Base-by-base conservation (phyloP, 2,329 filamentous ascomycete genomes). In the Monilinia fructigena region DNA sequence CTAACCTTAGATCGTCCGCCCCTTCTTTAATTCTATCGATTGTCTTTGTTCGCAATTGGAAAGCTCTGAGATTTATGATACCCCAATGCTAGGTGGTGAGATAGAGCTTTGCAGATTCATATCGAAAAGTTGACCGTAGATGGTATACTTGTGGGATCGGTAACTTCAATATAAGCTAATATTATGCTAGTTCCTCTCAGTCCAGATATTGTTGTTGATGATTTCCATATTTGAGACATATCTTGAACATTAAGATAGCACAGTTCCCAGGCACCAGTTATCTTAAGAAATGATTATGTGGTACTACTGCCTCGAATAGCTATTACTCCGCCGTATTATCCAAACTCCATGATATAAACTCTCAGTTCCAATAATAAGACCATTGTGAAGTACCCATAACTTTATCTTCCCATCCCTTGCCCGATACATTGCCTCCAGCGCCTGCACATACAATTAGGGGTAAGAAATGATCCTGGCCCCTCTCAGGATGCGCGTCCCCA, bases 381-480 rank as follows among this genome's bases (percentile, higher is more conserved):
- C 65, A 70, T 8, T 73, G 71, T 20, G 70, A 56, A 12, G 45
- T 31, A 1, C 68, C 69, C 67, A 68, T 66, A 61, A 71, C 23
- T 1, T 68, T 31, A 66, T 74, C 71, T 5, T 10, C 64, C 67
- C 66, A 71, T 10, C 60, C 45, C 42, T 71, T 78, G 0, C 79
- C 83, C 16, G 74, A 66, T 70, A 83, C 82, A 1, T 78, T 75
- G 0, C 81, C 82, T 1, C 82, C 84, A 58, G 85, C 84, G 0
- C 85, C 85, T 2, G 84, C 83, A 18, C 78, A 82, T 66, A 89
- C 78, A 74, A 86, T 79, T 26, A 89, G 80, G 0, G 87, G 87
- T 66, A 88, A 73, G 55, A 89, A 75, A 77, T 89, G 86, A 54
- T 89, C 86, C 70, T 87, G 83, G 2, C 78, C 70, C 12, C 63